Evolutionary conservation across 768 basidiomycete species (phyloP).

Genomic region (Lentinula sp.): DNA sequence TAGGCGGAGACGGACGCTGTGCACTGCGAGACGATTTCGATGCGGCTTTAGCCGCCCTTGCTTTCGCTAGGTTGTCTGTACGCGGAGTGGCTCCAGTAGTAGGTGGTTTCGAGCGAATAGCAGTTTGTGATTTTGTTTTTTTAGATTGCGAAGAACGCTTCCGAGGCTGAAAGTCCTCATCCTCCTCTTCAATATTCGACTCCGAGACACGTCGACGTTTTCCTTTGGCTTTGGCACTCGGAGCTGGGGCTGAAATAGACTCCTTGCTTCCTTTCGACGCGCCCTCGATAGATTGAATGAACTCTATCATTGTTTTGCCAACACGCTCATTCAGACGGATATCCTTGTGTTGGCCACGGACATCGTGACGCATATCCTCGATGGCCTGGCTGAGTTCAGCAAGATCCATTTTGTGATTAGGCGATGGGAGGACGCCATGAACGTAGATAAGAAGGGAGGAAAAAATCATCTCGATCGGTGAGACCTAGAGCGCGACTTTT

Average conservation of each 20-base stretch:
- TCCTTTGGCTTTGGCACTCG: slow-evolving; percentile 1
- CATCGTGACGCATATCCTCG: slow-evolving; percentile 30
- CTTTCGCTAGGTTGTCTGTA: neutral
- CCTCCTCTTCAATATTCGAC: neutral
- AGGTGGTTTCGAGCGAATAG: neutral
- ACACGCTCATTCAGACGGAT: slow-evolving; percentile 42
- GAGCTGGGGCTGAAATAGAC: neutral
- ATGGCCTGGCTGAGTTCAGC: slow-evolving; percentile 27
- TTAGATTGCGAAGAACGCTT: neutral
- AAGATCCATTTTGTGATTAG: slow-evolving; percentile 14
- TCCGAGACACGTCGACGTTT: slow-evolving; percentile 1
- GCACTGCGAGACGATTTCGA: neutral
- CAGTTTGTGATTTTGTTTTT: neutral
- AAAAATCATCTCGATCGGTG: slow-evolving; percentile 7
- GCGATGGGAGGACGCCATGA: slow-evolving; percentile 1
- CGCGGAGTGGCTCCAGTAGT: neutral
- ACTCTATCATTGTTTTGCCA: slow-evolving; percentile 28
- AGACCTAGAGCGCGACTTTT: neutral
- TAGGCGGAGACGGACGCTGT: neutral
- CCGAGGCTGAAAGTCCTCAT: neutral
- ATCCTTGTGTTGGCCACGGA: slow-evolving; percentile 37
- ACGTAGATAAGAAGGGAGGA: slow-evolving; percentile 1
- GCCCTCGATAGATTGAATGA: slow-evolving; percentile 17
- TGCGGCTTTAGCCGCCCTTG: neutral
- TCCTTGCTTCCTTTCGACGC: neutral